Evolutionary conservation across 1,284 basidiomycete species (phyloP), one percentile per base, ranked within the genome.

Genomic region (Ceratobasidium sp.): DNA sequence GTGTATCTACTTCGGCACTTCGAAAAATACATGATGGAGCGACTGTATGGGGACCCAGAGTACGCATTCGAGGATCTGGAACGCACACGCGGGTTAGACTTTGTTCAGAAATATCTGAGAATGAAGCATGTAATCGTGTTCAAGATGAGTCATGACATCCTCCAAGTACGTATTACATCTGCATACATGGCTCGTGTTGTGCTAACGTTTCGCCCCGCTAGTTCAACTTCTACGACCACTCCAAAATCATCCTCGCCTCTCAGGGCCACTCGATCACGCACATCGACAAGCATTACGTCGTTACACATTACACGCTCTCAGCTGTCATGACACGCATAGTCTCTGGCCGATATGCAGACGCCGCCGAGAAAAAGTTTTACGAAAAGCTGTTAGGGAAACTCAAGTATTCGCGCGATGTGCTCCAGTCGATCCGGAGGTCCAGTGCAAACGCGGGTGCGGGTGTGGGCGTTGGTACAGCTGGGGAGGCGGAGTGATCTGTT

Each of bases 171-270:
- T 80, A 74, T 49, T 68, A 58, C 59, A 56, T 31, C 71, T 34
- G 22, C 19, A 16, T 27, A 51, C 9, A 37, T 76, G 11, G 53
- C 48, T 29, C 37, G 7, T 39, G 65, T 76, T 58, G 46, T 78
- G 37, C 43, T 71, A 22, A 51, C 34, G 31, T 59, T 41, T 31
- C 46, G 46, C 68, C 41, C 75, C 31, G 34, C 9, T 80, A 98
- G 94, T 97, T 98, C 88, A 99, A 98, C 86, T 98, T 98, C 82
- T 95, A 94, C 83, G 97, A 99, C 83, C 97, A 99, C 84, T 93
- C 93, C 49, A 99, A 99, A 82, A 84, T 98, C 74, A 91, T 99
- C 76, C 85, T 98, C 69, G 95, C 94, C 7, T 88, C 89, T 1
- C 85, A 91, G 41, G 96, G 93, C 0, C 85, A 92, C 27, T 84